Conservation (phyloP, 192 early-diverging fungal genomes). For the Funneliformis geosporum region DNA sequence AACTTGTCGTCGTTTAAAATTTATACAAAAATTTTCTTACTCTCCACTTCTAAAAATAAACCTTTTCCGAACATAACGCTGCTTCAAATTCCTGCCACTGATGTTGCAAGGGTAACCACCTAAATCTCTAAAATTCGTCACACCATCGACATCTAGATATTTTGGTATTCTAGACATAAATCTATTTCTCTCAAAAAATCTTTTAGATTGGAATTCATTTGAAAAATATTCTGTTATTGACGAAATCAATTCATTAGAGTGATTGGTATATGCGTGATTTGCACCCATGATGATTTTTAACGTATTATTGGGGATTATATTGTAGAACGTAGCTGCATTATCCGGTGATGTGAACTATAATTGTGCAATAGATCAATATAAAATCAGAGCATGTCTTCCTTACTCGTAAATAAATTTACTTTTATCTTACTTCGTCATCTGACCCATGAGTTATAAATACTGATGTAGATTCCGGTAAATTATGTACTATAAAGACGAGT, state of each 20-base stretch:
- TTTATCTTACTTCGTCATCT: not conserved
- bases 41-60: slow-evolving; percentile 46
- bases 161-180: slow-evolving; percentile 34
- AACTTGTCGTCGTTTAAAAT: not conserved
- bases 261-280: slow-evolving; percentile 37
- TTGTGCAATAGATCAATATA: no score
- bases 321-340: slow-evolving; percentile 41
- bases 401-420: not conserved
- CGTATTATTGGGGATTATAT: slow-evolving; percentile 40
- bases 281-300: slow-evolving; percentile 38
- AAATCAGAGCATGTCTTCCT: no score
- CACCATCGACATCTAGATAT: slow-evolving; percentile 46
- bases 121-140: slow-evolving; percentile 50
- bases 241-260: slow-evolving; percentile 32
- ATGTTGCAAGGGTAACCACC: slow-evolving; percentile 43
- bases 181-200: not conserved
- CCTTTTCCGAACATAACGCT: slow-evolving; percentile 39
- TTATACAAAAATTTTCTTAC: slow-evolving; percentile 32
- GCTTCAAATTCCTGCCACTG: not conserved
- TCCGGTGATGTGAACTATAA: slow-evolving; percentile 35
- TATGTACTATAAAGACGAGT: not conserved
- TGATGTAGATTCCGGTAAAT: not conserved
- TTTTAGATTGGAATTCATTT: slow-evolving; percentile 13
- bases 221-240: slow-evolving; percentile 37
- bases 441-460: not conserved